Evolutionary conservation across 139 green algal species (phyloP), one percentile per base, ranked within the genome.

Genomic region (Asterochloris sp.): DNA sequence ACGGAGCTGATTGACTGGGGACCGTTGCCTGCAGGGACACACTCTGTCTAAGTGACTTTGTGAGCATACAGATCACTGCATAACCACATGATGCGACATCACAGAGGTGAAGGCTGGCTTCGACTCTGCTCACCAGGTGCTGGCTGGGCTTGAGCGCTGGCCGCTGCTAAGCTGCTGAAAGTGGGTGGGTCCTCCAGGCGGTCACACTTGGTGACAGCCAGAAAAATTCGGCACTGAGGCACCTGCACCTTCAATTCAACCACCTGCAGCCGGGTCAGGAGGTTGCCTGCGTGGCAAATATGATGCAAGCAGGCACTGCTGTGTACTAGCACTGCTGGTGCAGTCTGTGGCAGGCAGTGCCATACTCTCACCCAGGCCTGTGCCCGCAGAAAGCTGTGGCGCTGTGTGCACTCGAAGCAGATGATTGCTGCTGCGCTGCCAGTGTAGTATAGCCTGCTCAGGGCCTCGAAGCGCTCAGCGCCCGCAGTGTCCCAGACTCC

Each of bases 401-500:
- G 76, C 16, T 68, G 63, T 54, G 54, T 54, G 19, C 76, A 69
- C 54, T 74, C 78, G 28, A 86, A 86, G 69, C 76, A 82, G 60
- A 86, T 63, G 0, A 86, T 21, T 11, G 82, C 82, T 24, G 82
- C 82, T 11, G 60, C 67, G n/a, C 67, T 73, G 19, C 82, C 82
- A 13, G 76, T 74, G 38, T 85, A 85, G 28, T 81, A 85, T 76
- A 86, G 78, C n/a, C 82, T 66, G 69, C 76, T 83, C 54, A 86
- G 78, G 76, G 26, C 68, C 23, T 86, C 62, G 63, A 86, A 86
- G 23, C 78, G 82, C 69, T 86, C 82, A 69, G 82, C 82, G 24
- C 82, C 82, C 60, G 82, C 82, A n/a, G 82, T 86, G 60, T 86
- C 82, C 82, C 82, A 86, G 62, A 86, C 61, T 10, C 82, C 82